Conservation (phyloP, 371 early-diverging fungal genomes). For the Amoeboaphelidium occidentale region DNA sequence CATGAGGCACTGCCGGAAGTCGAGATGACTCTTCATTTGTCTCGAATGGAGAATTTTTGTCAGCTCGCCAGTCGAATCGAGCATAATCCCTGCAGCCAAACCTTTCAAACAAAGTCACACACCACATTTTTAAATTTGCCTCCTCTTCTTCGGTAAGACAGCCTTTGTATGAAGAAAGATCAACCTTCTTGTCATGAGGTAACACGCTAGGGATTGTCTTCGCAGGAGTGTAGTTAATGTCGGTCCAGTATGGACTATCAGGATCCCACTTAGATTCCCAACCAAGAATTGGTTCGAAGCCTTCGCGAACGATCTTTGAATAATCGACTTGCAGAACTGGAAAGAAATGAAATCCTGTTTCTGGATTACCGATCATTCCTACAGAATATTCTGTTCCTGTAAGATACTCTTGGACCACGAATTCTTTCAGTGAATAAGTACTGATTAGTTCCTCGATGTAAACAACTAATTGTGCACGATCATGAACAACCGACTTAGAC, state of each 20-base stretch:
- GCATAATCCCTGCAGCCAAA: conserved; percentile 26
- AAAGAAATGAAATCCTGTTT: conserved; percentile 22
- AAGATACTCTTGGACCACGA: conserved; percentile 25
- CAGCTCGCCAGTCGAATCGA: conserved; percentile 21
- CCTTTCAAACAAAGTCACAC: conserved; percentile 19
- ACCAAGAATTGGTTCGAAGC: conserved; percentile 23
- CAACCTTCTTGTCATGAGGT: too few relatives aligned
- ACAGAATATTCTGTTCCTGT: conserved; percentile 21
- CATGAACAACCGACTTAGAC: conserved; percentile 14
- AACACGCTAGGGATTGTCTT: background rate
- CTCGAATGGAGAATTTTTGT: too few relatives aligned
- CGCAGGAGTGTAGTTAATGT: conserved; percentile 16
- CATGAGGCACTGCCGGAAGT: too few relatives aligned
- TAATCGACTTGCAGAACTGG: conserved; percentile 25
- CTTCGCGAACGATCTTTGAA: conserved; percentile 11
- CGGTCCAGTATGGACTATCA: conserved; percentile 21
- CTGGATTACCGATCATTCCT: conserved; percentile 21
- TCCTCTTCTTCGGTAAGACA: conserved; percentile 3
- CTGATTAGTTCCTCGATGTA: conserved; percentile 13
- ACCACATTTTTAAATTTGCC: conserved; percentile 7
- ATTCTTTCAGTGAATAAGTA: conserved; percentile 7
- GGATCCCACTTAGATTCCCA: conserved; percentile 30
- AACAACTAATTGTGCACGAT: conserved; percentile 11
- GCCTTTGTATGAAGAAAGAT: too few relatives aligned
- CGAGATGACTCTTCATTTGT: too few relatives aligned